Conservation (phyloP, 1,139 yeast species). For the Williopsis jadinii region DNA sequence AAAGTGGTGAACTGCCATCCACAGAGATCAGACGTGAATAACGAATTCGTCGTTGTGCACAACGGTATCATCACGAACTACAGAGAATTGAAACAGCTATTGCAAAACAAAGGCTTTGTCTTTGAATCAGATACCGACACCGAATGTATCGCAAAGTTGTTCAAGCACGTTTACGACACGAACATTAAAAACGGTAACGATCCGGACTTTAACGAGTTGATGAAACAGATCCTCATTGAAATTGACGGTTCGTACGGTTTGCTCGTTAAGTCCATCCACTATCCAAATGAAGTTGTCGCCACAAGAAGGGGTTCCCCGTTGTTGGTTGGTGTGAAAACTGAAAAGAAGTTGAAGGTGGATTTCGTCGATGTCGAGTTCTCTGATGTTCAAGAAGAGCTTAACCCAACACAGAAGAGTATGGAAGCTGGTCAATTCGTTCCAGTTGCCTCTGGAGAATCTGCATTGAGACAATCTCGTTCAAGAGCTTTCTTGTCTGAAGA, state of each 20-base stretch:
- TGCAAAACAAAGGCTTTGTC: constrained; percentile 67
- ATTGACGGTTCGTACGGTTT: constrained; percentile 97
- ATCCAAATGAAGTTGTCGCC: constrained; percentile 94
- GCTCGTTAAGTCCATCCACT: constrained; percentile 84
- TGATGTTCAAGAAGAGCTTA: constrained; percentile 34
- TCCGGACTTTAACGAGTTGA: constrained; percentile 83
- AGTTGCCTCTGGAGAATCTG: constrained; percentile 25
- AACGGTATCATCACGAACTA: constrained; percentile 98
- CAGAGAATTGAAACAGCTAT: constrained; percentile 79
- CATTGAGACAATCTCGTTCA: constrained; percentile 80
- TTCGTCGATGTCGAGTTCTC: constrained; percentile 98
- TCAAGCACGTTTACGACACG: constrained; percentile 83
- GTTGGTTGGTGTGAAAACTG: constrained; percentile 94
- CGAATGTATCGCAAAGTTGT: constrained; percentile 93
- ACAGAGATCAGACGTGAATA: constrained; percentile 75
- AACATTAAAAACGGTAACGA: constrained; percentile 60
- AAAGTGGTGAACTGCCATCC: constrained; percentile 88
- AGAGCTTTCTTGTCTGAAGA: constrained; percentile 90
- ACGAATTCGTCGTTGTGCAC: constrained; percentile 90
- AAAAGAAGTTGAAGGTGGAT: constrained; percentile 90
- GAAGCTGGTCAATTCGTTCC: constrained; percentile 16
- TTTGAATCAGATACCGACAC: constrained; percentile 97
- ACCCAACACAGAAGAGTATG: constrained; percentile 19
- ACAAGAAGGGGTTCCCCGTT: constrained; percentile 98
- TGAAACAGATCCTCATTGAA: constrained; percentile 88